phyloP scores from a whole-genome alignment of 345 rosid genomes.

The Carallia pectinifolia region DNA sequence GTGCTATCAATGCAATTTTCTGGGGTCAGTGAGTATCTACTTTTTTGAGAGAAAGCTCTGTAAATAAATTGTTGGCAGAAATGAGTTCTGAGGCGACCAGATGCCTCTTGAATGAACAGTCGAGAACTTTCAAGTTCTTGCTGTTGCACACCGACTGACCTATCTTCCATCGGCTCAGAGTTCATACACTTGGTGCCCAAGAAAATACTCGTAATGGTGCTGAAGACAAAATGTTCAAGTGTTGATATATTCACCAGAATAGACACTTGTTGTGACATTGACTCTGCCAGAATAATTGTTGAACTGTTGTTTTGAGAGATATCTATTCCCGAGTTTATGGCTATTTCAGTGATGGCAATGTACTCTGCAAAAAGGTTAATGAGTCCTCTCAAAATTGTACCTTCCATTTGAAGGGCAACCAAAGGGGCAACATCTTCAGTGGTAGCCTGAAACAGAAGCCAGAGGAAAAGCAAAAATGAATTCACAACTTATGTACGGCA shows the following conservation, averaged over 20 bases:
- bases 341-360: slow-evolving; percentile 37
- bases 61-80: slow-evolving; percentile 39
- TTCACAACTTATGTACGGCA: not conserved
- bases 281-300: slow-evolving; percentile 30
- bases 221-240: slow-evolving; percentile 37
- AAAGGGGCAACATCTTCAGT: slow-evolving; percentile 40
- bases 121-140: slow-evolving; percentile 36
- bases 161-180: slow-evolving; percentile 19
- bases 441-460: slow-evolving; percentile 39
- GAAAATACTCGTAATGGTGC: slow-evolving; percentile 30
- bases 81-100: slow-evolving; percentile 34
- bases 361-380: slow-evolving; percentile 46
- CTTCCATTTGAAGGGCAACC: slow-evolving; percentile 47
- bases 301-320: slow-evolving; percentile 21
- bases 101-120: slow-evolving; percentile 31
- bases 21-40: slow-evolving; percentile 9
- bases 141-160: slow-evolving; percentile 17
- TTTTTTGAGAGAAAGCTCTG: slow-evolving; percentile 30
- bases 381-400: slow-evolving; percentile 40
- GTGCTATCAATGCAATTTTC: slow-evolving; percentile 12
- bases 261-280: slow-evolving; percentile 44
- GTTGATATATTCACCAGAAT: slow-evolving; percentile 48
- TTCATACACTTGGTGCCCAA: slow-evolving; percentile 8
- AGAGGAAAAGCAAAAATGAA: slow-evolving; percentile 1
- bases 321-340: slow-evolving; percentile 25